Conservation (phyloP, 73 alveolate species). For the Tetrahymena borealis region DNA sequence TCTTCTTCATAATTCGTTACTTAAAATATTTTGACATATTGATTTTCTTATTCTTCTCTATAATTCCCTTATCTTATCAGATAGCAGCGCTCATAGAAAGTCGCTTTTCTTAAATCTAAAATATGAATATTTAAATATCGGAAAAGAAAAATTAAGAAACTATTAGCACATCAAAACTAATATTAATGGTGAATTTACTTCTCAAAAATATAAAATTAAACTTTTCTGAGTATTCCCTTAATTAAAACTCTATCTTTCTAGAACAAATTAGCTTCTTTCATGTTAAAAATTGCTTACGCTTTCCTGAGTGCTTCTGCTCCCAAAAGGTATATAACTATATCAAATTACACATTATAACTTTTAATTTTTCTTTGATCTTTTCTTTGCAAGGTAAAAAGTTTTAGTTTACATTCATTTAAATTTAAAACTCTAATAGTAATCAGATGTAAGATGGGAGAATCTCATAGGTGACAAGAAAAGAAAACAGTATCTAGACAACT, state of each 20-base stretch:
- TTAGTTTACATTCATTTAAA: no score
- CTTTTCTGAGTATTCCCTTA: not conserved
- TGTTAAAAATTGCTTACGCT: not conserved
- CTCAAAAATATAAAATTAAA: not conserved
- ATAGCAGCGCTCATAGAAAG: not conserved
- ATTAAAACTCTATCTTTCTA: not conserved
- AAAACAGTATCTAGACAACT: not conserved
- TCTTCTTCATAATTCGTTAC: not conserved
- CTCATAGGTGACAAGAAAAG: not conserved
- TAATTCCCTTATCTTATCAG: not conserved
- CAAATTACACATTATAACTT: no score
- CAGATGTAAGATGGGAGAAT: not conserved
- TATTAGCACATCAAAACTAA: not conserved
- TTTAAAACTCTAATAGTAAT: no score
- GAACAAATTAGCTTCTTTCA: not conserved
- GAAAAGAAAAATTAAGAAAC: not conserved
- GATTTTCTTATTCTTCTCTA: not conserved
- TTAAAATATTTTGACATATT: not conserved
- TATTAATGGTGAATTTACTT: not conserved
- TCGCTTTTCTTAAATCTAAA: not conserved
- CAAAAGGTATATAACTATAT: no score
- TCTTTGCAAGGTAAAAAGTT: no score
- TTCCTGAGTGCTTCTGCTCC: not conserved
- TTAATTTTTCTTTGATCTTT: not conserved
- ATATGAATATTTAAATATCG: not conserved